These are phyloP conservation scores for Xerocomellus dryophilus DNA, from an alignment of 768 basidiomycete species.

Conservation along the genomic window DNA sequence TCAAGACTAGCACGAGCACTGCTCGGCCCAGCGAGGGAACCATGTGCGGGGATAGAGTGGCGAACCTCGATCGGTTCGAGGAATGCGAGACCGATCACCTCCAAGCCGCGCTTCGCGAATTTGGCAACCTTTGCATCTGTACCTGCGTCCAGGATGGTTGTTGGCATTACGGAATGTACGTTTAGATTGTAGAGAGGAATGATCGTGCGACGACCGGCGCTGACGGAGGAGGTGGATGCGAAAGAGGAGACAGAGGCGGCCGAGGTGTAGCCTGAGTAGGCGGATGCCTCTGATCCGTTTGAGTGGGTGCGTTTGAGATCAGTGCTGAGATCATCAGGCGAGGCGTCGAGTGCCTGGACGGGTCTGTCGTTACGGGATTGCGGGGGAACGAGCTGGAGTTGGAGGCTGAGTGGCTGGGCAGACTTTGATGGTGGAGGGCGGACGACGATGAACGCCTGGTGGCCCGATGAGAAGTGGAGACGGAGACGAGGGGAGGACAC, in stretches of 20 bases:
- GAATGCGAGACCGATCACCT: constrained; percentile 73
- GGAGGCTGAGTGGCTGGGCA: constrained; percentile 87
- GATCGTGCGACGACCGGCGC: constrained; percentile 63
- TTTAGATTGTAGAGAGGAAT: constrained; percentile 85
- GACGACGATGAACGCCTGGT: constrained; percentile 86
- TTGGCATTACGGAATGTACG: constrained; percentile 85
- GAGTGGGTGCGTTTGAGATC: constrained; percentile 35
- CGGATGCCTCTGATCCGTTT: constrained; percentile 49
- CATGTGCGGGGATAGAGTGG: constrained; percentile 24
- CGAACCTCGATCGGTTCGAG: constrained; percentile 81
- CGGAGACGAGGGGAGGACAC: constrained; percentile 12
- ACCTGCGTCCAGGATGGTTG: constrained; percentile 82
- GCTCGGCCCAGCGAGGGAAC: constrained; percentile 7
- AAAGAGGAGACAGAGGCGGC: constrained; percentile 40
- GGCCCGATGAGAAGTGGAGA: constrained; percentile 6
- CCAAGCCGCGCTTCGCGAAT: constrained; percentile 69
- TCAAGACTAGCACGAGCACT: constrained; percentile 33
- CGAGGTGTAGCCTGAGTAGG: constrained; percentile 50
- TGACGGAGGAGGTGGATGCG: constrained; percentile 41
- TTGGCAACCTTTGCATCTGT: constrained; percentile 84
- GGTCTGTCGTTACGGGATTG: constrained; percentile 41
- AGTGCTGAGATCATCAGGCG: constrained; percentile 28
- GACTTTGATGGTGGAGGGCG: constrained; percentile 81
- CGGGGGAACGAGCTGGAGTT: constrained; percentile 84
- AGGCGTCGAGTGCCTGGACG: constrained; percentile 45